Evolutionary conservation across 2,329 filamentous ascomycete genomes (phyloP).

Genomic region (Huntiella savannae): DNA sequence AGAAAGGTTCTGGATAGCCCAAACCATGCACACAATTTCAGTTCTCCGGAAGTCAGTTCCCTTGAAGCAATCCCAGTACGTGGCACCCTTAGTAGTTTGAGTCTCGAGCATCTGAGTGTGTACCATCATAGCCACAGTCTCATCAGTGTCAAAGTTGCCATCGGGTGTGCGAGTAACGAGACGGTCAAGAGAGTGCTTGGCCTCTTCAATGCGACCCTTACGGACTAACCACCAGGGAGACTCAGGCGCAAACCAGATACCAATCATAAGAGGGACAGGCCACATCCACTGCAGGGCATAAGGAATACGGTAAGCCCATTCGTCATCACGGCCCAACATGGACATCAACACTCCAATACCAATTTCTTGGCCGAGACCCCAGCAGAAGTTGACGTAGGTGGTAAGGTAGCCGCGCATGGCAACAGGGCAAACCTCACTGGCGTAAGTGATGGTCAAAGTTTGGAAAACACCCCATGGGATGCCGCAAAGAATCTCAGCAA

Average conservation of each 20-base stretch:
- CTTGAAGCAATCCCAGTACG: constrained; percentile 68
- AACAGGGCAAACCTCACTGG: constrained; percentile 54
- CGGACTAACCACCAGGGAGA: constrained; percentile 63
- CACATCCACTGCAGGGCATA: constrained; percentile 65
- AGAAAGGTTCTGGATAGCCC: constrained; percentile 44
- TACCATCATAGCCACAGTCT: constrained; percentile 82
- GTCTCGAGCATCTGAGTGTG: constrained; percentile 71
- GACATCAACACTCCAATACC: constrained; percentile 54
- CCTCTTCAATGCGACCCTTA: constrained; percentile 42
- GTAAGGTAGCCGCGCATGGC: constrained; percentile 52
- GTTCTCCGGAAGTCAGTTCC: constrained; percentile 62
- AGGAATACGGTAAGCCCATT: constrained; percentile 52
- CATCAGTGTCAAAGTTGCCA: constrained; percentile 59
- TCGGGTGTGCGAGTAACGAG: constrained; percentile 44
- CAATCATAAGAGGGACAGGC: constrained; percentile 47
- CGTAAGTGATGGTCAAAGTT: constrained; percentile 43
- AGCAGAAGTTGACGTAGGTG: constrained; percentile 61
- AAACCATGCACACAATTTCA: constrained; percentile 45
- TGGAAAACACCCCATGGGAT: constrained; percentile 44
- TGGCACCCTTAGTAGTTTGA: constrained; percentile 52
- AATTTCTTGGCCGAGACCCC: constrained; percentile 57
- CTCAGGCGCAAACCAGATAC: constrained; percentile 49
- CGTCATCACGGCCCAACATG: constrained; percentile 43
- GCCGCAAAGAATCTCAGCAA: constrained; percentile 43
- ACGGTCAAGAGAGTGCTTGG: constrained; percentile 45